Base-by-base conservation (phyloP, 2,329 filamentous ascomycete genomes). In the Diaporthe eres region DNA sequence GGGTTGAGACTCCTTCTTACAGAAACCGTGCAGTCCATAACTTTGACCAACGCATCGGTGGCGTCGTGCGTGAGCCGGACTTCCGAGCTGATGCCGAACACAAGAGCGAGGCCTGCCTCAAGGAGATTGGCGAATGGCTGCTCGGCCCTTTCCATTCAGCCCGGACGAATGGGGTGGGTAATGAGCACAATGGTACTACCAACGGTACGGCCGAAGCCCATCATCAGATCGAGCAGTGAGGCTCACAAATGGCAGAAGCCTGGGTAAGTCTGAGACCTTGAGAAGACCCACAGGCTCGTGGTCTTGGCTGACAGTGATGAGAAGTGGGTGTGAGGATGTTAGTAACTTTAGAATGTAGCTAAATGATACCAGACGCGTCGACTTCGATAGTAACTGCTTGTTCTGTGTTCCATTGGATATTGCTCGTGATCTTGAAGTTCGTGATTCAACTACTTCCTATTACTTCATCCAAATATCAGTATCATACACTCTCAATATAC, bases 71-170 rank as follows among this genome's bases (percentile, higher is more conserved):
- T 13, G 72, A 74, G 28, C 65, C 63, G 2, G 72, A 74, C 39
- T 74, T 74, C 44, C 72, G 72, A n/a, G 63, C 63, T n/a, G 72
- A 74, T 13, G 72, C 72, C 1, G 72, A 74, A 34, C 63, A 71
- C 19, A 74, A 74, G 72, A 71, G 63, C 53, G 63, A 71, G 31
- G 63, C 53, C 19, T 70, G 61, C 34, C 44, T 74, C 55, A 71
- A 74, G 63, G 63, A 74, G 72, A 61, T 74, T 51, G 72, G 72
- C 7, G 63, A 74, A 9, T 74, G 72, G 72, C 63, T 74, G 4
- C 53, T 39, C n/a, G 53, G 31, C 3, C 28, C 72, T 6, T 60
- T 39, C 57, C 65, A 71, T 42, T 39, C 72, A 2, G 49, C 9
- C 53, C 39, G 37, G 10, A 15, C 42, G 13, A 61, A 74, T 31